Percentiles rank a stretch among this genome's conserved stretches.
Evolutionary conservation across 495 filamentous ascomycete genomes (phyloP).

Genomic region (Neurospora sp.): DNA sequence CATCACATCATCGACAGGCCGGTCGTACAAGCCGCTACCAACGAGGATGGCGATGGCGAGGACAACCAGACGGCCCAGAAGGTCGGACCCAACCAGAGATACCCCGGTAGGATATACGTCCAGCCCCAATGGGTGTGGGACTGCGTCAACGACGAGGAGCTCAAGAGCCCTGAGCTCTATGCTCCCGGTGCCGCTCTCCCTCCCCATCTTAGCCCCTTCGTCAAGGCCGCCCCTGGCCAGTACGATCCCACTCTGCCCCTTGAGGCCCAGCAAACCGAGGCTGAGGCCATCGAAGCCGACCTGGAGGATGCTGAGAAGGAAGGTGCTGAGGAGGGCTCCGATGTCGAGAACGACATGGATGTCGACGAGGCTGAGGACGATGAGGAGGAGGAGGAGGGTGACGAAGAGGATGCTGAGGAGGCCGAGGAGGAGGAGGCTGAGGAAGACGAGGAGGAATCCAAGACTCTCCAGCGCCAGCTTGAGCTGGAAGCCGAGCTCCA

Average conservation of each 20-base stretch:
- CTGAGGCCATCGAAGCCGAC: constrained; percentile 57
- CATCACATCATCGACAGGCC: constrained; percentile 92
- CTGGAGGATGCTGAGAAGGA: constrained; percentile 43
- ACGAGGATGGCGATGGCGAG: constrained; percentile 45
- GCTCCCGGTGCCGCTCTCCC: constrained; percentile 81
- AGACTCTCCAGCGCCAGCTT: constrained; percentile 53
- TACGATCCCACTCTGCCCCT: constrained; percentile 83
- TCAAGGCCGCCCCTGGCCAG: constrained; percentile 68
- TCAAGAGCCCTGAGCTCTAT: constrained; percentile 82
- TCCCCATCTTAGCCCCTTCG: constrained; percentile 92
- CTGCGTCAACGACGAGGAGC: constrained; percentile 76
- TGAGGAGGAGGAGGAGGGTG: constrained; percentile 34
- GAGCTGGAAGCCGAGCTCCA: constrained; percentile 86
- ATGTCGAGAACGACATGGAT: constrained; percentile 34
- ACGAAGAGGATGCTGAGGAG: constrained; percentile 30
- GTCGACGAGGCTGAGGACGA: constrained; percentile 33
- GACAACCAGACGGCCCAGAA: constrained; percentile 46
- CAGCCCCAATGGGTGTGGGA: constrained; percentile 99
- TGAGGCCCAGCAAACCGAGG: constrained; percentile 74
- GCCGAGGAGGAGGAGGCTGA: constrained; percentile 35
- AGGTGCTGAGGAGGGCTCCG: constrained; percentile 23
- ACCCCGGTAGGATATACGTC: constrained; percentile 82
- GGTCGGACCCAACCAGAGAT: constrained; percentile 49
- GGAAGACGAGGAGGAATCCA: constrained; percentile 40
- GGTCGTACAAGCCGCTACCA: constrained; percentile 51